These are phyloP conservation scores for Candida endomychidarum DNA, from an alignment of 805 yeast genomes.

Conservation along the genomic window DNA sequence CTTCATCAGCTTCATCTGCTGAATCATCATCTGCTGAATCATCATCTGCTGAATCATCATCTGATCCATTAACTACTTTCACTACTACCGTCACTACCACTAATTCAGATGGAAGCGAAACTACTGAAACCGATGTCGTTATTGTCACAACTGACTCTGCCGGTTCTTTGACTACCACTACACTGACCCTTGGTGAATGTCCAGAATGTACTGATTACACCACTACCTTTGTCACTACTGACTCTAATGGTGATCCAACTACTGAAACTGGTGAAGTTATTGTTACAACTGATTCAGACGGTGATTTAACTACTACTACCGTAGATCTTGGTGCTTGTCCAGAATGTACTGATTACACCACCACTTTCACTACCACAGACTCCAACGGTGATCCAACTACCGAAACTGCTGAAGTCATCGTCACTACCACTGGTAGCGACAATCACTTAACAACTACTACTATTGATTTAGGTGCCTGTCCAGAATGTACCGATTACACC, in stretches of 20 bases:
- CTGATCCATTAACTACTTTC: constrained; percentile 14
- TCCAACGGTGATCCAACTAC: constrained; percentile 10
- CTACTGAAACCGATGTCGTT: constrained; percentile 14
- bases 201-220: constrained; percentile 15
- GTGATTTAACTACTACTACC: constrained; percentile 10
- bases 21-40: no score
- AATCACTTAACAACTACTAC: constrained; percentile 17
- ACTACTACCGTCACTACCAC: constrained; percentile 15
- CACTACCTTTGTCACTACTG: constrained; percentile 13
- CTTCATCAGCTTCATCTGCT: no score
- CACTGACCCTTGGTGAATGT: not conserved
- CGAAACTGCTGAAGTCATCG: constrained; percentile 15
- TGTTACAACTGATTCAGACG: constrained; percentile 14
- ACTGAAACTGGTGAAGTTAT: constrained; percentile 15
- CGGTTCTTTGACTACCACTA: constrained; percentile 12
- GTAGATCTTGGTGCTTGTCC: constrained; percentile 4
- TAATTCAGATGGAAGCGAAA: constrained; percentile 10
- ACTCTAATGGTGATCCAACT: constrained; percentile 9
- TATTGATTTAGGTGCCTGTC: constrained; percentile 13
- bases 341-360: constrained; percentile 13
- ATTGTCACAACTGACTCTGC: constrained; percentile 16
- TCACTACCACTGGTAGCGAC: constrained; percentile 17
- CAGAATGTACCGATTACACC: constrained; percentile 15
- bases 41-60: no score
- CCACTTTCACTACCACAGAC: constrained; percentile 16